Evolutionary conservation across 2,329 filamentous ascomycete genomes (phyloP).

Genomic region (Paradendryphiella salina): DNA sequence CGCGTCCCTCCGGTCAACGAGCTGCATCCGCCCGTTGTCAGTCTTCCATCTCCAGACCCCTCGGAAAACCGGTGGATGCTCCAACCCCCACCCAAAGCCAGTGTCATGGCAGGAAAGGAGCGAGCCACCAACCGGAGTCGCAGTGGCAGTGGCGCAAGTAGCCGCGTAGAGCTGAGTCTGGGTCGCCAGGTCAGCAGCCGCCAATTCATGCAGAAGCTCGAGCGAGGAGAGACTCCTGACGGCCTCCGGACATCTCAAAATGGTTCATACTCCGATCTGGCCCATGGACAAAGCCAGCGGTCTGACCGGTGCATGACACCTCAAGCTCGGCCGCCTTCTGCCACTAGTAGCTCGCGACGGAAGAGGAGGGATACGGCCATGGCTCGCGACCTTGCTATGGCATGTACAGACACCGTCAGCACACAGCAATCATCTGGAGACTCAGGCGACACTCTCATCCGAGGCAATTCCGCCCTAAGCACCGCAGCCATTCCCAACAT

Average conservation of each 20-base stretch:
- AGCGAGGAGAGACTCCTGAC: constrained; percentile 43
- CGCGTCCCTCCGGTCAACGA: constrained; percentile 77
- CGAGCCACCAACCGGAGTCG: constrained; percentile 63
- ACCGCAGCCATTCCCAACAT: constrained; percentile 20
- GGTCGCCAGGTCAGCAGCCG: constrained; percentile 47
- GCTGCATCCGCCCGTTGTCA: constrained; percentile 81
- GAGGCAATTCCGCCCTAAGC: constrained; percentile 19
- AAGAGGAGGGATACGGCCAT: constrained; percentile 37
- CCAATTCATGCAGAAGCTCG: constrained; percentile 43
- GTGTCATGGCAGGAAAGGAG: constrained; percentile 86
- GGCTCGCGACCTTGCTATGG: constrained; percentile 21
- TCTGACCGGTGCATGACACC: constrained; percentile 40
- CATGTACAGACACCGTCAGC: constrained; percentile 25
- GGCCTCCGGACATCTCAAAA: constrained; percentile 43
- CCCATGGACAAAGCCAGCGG: constrained; percentile 23
- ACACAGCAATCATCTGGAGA: constrained; percentile 30
- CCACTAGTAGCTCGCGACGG: constrained; percentile 36
- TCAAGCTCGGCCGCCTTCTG: constrained; percentile 34
- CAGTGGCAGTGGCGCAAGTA: constrained; percentile 54
- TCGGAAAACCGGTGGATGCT: constrained; percentile 87
- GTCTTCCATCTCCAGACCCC: constrained; percentile 68
- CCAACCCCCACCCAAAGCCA: constrained; percentile 85
- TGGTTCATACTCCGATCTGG: constrained; percentile 40
- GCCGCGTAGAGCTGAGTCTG: constrained; percentile 45
- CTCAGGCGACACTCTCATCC: constrained; percentile 29